Conservation (phyloP, 2,329 filamentous ascomycete genomes). For the Paraphaeosphaeria sporulosa region DNA sequence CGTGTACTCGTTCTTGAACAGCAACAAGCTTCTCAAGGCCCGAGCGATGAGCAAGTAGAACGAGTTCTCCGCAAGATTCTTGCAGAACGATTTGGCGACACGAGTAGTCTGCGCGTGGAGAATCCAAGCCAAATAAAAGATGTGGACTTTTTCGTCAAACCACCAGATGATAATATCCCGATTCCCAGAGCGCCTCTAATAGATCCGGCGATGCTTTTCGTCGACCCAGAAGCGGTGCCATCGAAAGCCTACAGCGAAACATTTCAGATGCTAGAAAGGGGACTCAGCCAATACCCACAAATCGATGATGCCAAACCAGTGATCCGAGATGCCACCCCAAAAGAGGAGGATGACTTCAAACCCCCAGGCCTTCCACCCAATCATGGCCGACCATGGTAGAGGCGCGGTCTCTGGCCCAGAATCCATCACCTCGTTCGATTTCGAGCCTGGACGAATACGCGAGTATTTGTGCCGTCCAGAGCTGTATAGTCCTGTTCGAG, state of each 20-base stretch:
- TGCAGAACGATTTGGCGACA: conserved; percentile 38
- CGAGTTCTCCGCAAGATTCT: conserved; percentile 46
- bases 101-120: conserved; percentile 16
- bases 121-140: conserved; percentile 23
- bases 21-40: conserved; percentile 28
- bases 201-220: conserved; percentile 30
- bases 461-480: background rate
- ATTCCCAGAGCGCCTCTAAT: conserved; percentile 29
- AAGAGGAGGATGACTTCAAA: conserved; percentile 16
- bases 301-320: conserved; percentile 16
- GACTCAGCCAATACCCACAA: conserved; percentile 28
- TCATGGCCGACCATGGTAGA: conserved; percentile 9
- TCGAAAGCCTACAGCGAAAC: conserved; percentile 38
- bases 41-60: conserved; percentile 45
- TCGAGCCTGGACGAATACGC: background rate
- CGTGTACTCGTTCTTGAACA: conserved; percentile 38
- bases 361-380: conserved; percentile 1
- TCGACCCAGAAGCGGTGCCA: conserved; percentile 40
- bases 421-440: background rate
- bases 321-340: conserved; percentile 3
- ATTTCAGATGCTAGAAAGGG: conserved; percentile 37
- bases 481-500: background rate
- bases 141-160: conserved; percentile 29
- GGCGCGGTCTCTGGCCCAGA: too few species aligned
- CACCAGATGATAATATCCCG: conserved; percentile 16